These are phyloP conservation scores for Pichia heedii DNA, from an alignment of 805 yeast genomes.

Conservation along the genomic window DNA sequence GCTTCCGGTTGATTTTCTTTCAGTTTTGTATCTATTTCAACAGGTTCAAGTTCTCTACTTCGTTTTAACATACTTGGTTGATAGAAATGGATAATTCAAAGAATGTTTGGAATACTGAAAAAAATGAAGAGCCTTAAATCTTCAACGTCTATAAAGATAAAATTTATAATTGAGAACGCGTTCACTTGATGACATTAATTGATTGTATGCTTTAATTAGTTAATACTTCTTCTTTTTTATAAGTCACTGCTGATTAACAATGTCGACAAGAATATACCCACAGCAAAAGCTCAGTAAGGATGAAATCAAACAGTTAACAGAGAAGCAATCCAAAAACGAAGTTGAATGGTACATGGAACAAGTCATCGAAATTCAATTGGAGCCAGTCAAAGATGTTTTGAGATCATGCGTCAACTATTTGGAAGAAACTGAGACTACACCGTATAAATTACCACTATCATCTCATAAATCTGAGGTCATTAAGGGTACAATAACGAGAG, in stretches of 20 bases:
- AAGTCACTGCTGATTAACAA: neutral
- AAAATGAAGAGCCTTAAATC: neutral
- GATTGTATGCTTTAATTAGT: too few species aligned
- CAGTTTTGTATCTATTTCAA: neutral
- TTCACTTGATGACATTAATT: neutral
- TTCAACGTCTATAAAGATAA: too few species aligned
- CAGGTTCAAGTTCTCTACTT: neutral
- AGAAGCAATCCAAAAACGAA: constrained; percentile 22
- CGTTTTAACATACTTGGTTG: neutral
- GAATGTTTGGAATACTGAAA: too few species aligned
- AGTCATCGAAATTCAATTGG: constrained; percentile 40
- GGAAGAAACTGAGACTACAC: constrained; percentile 28
- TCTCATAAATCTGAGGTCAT: constrained; percentile 45
- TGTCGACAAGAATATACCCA: constrained; percentile 17
- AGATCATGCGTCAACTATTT: constrained; percentile 32
- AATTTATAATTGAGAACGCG: neutral
- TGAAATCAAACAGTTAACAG: constrained; percentile 4
- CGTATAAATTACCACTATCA: constrained; percentile 49
- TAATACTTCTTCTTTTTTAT: too few species aligned
- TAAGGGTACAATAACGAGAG: constrained; percentile 53
- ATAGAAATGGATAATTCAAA: too few species aligned
- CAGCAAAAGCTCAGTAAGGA: neutral
- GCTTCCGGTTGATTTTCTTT: neutral
- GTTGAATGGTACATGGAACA: constrained; percentile 39
- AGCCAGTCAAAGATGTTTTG: constrained; percentile 37